A percentile compares a stretch with the other conserved stretches of the same genome.
phyloP scores from a whole-genome alignment of 148 eudicot genomes.

The Rhododendron griersonianum region DNA sequence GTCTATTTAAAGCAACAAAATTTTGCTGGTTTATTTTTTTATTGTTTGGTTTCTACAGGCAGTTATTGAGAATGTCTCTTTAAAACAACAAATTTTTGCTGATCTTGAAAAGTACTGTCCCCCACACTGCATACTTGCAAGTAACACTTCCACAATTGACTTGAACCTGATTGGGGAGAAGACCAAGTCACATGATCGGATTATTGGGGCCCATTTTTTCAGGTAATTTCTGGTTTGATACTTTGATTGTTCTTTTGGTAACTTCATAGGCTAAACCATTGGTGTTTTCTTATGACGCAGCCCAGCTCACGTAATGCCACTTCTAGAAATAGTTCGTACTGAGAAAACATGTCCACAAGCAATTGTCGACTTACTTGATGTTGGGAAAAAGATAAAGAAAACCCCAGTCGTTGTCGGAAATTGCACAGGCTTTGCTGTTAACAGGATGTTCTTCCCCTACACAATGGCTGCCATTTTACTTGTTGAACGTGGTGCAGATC shows the following conservation, averaged over 20 bases:
- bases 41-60: conserved; percentile 40
- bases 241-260: no score
- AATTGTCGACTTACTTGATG: conserved; percentile 73
- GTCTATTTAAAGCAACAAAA: not conserved
- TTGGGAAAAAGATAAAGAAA: conserved; percentile 88
- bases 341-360: conserved; percentile 85
- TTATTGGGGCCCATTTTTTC: conserved; percentile 91
- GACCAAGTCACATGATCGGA: conserved; percentile 74
- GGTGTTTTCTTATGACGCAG: conserved; percentile 34
- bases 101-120: conserved; percentile 85
- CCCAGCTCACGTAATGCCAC: conserved; percentile 98
- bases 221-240: conserved; percentile 43
- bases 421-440: conserved; percentile 98
- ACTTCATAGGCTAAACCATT: not conserved
- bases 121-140: conserved; percentile 89
- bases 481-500: conserved; percentile 73
- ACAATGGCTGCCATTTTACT: conserved; percentile 83
- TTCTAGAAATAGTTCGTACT: conserved; percentile 90
- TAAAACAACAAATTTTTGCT: conserved; percentile 91
- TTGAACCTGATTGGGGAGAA: conserved; percentile 84
- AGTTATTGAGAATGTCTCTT: conserved; percentile 76
- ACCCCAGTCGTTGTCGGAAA: conserved; percentile 92
- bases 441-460: conserved; percentile 89
- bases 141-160: conserved; percentile 96
- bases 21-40: not conserved